These are phyloP conservation scores for Phytophthora pini DNA, from an alignment of 352 stramenopile genomes.

Conservation along the genomic window DNA sequence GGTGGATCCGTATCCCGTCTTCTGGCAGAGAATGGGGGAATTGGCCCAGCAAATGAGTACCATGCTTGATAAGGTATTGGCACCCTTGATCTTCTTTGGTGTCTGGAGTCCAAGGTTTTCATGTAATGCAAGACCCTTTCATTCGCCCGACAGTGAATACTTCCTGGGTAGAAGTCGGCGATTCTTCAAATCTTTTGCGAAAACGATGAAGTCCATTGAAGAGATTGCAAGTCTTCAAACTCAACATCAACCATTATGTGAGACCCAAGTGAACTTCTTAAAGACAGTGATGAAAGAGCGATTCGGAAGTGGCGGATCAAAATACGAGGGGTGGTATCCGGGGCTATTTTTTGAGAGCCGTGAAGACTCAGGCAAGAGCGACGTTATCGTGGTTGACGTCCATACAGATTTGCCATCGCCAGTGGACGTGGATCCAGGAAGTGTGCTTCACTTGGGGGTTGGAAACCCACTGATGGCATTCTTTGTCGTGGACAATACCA, in stretches of 20 bases:
- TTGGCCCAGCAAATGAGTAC: slow-evolving; percentile 14
- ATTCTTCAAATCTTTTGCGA: slow-evolving; percentile 7
- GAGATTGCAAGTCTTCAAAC: slow-evolving; percentile 19
- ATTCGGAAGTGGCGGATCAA: slow-evolving; percentile 1
- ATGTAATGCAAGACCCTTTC: no score
- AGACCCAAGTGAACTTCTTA: slow-evolving; percentile 21
- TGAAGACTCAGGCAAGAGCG: slow-evolving; percentile 16
- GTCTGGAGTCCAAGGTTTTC: no score
- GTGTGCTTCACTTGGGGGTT: slow-evolving; percentile 13
- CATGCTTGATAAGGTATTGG: not conserved
- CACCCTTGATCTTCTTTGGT: no score
- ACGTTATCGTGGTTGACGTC: slow-evolving; percentile 10
- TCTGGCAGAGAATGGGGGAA: slow-evolving; percentile 25
- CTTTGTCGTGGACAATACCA: slow-evolving; percentile 14
- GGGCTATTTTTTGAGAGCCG: slow-evolving; percentile 4
- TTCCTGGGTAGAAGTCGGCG: no score
- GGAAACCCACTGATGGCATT: slow-evolving; percentile 8
- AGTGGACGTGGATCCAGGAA: slow-evolving; percentile 1
- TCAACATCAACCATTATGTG: slow-evolving; percentile 2
- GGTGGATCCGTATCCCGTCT: slow-evolving; percentile 35
- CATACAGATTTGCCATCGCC: slow-evolving; percentile 8
- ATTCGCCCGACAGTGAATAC: no score
- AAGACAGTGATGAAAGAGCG: slow-evolving; percentile 34
- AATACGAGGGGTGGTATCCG: slow-evolving; percentile 22
- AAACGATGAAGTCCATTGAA: slow-evolving; percentile 17